phyloP scores from a whole-genome alignment of 371 early-diverging fungal species.

The Nematocida homosporus region DNA sequence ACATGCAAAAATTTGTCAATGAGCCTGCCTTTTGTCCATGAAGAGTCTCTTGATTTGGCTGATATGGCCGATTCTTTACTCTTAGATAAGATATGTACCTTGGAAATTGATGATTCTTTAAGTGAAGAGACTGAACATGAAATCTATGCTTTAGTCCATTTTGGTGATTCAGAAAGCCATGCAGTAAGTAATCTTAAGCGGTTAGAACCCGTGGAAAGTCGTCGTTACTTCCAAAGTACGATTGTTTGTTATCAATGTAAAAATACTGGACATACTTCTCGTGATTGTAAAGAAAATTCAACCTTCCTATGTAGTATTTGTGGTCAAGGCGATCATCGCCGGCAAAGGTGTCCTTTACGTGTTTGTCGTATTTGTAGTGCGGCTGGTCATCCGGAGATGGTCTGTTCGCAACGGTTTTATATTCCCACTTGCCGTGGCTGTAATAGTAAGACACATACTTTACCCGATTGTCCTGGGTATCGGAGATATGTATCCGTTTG shows the following conservation, averaged over 20 bases:
- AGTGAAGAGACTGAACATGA: constrained; percentile 22
- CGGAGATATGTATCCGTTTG: neutral
- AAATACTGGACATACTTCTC: constrained; percentile 20
- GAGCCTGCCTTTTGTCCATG: constrained; percentile 9
- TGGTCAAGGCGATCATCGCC: constrained; percentile 15
- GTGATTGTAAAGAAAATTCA: constrained; percentile 13
- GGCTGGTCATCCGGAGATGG: constrained; percentile 16
- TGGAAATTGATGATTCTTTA: constrained; percentile 16
- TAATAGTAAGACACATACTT: neutral
- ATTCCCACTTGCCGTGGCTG: constrained; percentile 8
- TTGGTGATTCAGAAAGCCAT: constrained; percentile 36
- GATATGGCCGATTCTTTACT: constrained; percentile 21
- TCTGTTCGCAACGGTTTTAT: neutral
- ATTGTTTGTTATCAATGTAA: constrained; percentile 48
- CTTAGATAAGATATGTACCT: constrained; percentile 1
- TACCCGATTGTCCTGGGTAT: neutral
- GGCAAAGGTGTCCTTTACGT: constrained; percentile 16
- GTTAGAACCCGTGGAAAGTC: constrained; percentile 35
- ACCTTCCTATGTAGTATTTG: constrained; percentile 8
- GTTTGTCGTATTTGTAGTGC: constrained; percentile 33
- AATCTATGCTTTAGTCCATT: constrained; percentile 41
- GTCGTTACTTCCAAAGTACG: constrained; percentile 32
- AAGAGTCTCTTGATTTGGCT: neutral
- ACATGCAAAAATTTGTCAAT: constrained; percentile 38
- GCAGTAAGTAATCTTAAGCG: neutral